Percentiles rank a stretch among this genome's conserved stretches.
Evolutionary conservation across 345 rosid species (phyloP).

Genomic region (Angophora floribunda): DNA sequence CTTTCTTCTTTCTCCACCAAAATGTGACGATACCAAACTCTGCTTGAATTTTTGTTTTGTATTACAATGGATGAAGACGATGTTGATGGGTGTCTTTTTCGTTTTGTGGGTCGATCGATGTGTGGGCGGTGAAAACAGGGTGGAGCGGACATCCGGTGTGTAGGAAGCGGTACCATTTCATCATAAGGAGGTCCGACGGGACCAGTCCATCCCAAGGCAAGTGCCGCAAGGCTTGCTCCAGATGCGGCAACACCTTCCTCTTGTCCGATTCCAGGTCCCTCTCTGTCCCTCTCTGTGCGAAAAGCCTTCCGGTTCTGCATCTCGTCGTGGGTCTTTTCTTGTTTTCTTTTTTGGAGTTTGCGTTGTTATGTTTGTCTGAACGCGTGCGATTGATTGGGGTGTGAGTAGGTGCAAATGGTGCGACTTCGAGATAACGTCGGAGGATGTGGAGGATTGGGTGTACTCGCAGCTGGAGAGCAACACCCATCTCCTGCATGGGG

Average conservation of each 20-base stretch:
- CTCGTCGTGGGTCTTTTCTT: background rate
- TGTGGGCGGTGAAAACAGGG: slow-evolving; percentile 18
- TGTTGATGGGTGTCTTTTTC: background rate
- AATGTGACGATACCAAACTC: background rate
- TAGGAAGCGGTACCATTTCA: slow-evolving; percentile 63
- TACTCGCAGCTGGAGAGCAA: slow-evolving; percentile 46
- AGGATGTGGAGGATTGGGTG: slow-evolving; percentile 51
- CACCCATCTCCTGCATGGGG: slow-evolving; percentile 58
- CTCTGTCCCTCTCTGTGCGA: background rate
- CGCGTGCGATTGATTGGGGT: background rate
- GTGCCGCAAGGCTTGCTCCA: slow-evolving; percentile 19
- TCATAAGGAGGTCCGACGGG: slow-evolving; percentile 33
- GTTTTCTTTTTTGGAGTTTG: background rate
- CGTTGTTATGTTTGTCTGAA: background rate
- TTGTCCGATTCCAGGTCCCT: slow-evolving; percentile 29
- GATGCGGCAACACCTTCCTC: slow-evolving; percentile 30
- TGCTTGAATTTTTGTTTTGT: background rate
- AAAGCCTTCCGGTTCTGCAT: background rate
- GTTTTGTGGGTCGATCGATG: background rate
- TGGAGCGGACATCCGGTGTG: slow-evolving; percentile 85
- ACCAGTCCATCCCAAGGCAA: background rate
- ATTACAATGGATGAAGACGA: background rate
- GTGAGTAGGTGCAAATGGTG: slow-evolving; percentile 42
- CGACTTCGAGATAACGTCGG: slow-evolving; percentile 11
- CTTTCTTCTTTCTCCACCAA: background rate